These are phyloP conservation scores for Phytopythium delawarense DNA, from an alignment of 352 stramenopile species.

Conservation along the genomic window DNA sequence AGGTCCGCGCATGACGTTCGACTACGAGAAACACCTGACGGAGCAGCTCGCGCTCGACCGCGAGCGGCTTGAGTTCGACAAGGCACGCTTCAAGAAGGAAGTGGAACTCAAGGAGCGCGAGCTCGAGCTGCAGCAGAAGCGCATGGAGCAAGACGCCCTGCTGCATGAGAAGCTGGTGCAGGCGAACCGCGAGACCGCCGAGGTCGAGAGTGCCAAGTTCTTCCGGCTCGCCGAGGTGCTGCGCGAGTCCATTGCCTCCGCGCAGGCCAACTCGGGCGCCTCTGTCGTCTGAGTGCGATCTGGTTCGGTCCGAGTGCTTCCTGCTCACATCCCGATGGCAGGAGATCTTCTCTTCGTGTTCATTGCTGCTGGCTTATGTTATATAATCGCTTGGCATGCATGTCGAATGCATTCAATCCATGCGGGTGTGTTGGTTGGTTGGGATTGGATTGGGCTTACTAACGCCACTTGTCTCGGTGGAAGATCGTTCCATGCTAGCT, in stretches of 20 bases:
- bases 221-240: slow-evolving; percentile 56
- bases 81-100: slow-evolving; percentile 68
- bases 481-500: too few species aligned
- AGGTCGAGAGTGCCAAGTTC: slow-evolving; percentile 53
- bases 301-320: not conserved
- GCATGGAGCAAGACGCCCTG: slow-evolving; percentile 54
- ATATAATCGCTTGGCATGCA: not conserved
- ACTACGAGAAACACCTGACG: slow-evolving; percentile 73
- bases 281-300: slow-evolving; percentile 31
- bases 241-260: slow-evolving; percentile 38
- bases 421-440: not conserved
- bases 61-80: slow-evolving; percentile 70
- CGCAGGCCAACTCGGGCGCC: slow-evolving; percentile 21
- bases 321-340: not conserved
- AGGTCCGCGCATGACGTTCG: slow-evolving; percentile 39
- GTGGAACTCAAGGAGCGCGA: slow-evolving; percentile 69
- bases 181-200: slow-evolving; percentile 34
- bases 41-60: slow-evolving; percentile 70
- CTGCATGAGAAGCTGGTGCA: slow-evolving; percentile 54
- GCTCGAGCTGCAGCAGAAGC: slow-evolving; percentile 52
- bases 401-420: not conserved
- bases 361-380: not conserved
- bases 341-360: not conserved
- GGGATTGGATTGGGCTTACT: too few species aligned
- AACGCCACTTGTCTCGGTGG: too few species aligned